Percentiles rank a stretch among this genome's conserved stretches.
phyloP scores from a whole-genome alignment of 495 filamentous ascomycete genomes.

The Penicillium desertorum region DNA sequence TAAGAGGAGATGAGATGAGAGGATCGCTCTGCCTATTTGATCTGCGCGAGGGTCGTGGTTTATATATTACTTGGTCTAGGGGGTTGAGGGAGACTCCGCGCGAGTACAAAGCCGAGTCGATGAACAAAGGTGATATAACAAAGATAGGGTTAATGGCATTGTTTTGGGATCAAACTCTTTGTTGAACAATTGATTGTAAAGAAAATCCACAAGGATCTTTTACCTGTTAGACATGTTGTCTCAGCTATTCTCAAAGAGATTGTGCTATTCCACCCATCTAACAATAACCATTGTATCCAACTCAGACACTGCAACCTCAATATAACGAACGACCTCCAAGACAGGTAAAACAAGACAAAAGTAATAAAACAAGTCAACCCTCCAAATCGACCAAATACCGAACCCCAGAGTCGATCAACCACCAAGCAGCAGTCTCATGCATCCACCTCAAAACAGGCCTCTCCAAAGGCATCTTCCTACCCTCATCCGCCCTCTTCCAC shows the following conservation, averaged over 20 bases:
- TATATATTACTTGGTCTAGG: neutral
- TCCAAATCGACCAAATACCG: conserved; percentile 34
- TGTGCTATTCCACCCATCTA: neutral
- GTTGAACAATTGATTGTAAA: neutral
- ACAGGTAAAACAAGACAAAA: neutral
- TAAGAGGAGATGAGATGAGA: neutral
- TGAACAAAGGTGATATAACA: neutral
- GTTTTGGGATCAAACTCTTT: neutral
- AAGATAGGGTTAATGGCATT: conserved; percentile 1
- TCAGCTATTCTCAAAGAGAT: neutral
- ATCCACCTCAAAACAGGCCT: conserved; percentile 27
- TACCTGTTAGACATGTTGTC: no score
- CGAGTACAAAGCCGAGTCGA: conserved; percentile 3
- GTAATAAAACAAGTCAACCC: conserved; percentile 2
- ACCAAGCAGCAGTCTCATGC: conserved; percentile 42
- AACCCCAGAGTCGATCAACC: conserved; percentile 41
- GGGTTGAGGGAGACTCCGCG: neutral
- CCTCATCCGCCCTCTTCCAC: conserved; percentile 32
- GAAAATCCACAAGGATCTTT: neutral
- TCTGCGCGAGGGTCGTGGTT: neutral
- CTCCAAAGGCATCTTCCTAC: conserved; percentile 33
- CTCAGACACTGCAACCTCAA: no score
- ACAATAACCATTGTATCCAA: no score
- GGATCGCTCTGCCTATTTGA: neutral
- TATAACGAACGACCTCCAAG: no score